Percentiles rank a stretch among this genome's conserved stretches.
phyloP scores from a whole-genome alignment of 2,329 filamentous ascomycete species.

The Ilyonectria robusta region DNA sequence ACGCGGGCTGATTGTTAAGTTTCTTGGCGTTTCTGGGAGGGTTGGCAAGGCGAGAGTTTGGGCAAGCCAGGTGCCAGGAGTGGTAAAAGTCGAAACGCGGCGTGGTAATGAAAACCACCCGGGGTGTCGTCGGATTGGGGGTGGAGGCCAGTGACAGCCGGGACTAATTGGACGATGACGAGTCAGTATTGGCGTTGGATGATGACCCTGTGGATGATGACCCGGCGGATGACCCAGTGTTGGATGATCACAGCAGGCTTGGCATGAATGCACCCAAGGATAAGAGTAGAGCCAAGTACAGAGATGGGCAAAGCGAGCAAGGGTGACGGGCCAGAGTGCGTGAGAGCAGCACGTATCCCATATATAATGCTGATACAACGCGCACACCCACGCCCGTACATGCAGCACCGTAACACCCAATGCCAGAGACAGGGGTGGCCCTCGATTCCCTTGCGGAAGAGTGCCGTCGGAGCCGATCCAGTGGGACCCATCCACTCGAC shows the following conservation, averaged over 20 bases:
- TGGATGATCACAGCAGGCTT: slow-evolving; percentile 1
- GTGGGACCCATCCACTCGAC: slow-evolving; percentile 47
- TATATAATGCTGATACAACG: slow-evolving; percentile 46
- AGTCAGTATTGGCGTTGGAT: slow-evolving; percentile 22
- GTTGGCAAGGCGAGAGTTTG: slow-evolving; percentile 33
- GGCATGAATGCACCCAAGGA: slow-evolving; percentile 8
- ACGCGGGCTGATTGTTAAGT: slow-evolving; percentile 35
- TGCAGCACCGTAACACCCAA: slow-evolving; percentile 42
- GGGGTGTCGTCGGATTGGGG: slow-evolving; percentile 29
- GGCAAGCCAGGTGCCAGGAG: slow-evolving; percentile 37
- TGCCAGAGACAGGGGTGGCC: slow-evolving; percentile 45
- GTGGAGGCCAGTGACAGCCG: slow-evolving; percentile 29
- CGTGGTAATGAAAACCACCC: slow-evolving; percentile 27
- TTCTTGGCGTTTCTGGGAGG: slow-evolving; percentile 43
- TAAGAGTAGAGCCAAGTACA: slow-evolving; percentile 6
- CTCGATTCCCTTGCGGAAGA: slow-evolving; percentile 47
- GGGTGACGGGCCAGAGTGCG: slow-evolving; percentile 11
- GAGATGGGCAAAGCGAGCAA: slow-evolving; percentile 14
- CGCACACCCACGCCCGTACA: slow-evolving; percentile 39
- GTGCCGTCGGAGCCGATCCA: slow-evolving; percentile 50
- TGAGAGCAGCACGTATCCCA: slow-evolving; percentile 38
- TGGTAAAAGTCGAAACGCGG: slow-evolving; percentile 30
- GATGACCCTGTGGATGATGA: neutral
- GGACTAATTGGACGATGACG: slow-evolving; percentile 32
- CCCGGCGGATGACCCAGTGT: neutral